Conservation (phyloP, 202 grass and related monocot genomes). For the Setaria italica region DNA sequence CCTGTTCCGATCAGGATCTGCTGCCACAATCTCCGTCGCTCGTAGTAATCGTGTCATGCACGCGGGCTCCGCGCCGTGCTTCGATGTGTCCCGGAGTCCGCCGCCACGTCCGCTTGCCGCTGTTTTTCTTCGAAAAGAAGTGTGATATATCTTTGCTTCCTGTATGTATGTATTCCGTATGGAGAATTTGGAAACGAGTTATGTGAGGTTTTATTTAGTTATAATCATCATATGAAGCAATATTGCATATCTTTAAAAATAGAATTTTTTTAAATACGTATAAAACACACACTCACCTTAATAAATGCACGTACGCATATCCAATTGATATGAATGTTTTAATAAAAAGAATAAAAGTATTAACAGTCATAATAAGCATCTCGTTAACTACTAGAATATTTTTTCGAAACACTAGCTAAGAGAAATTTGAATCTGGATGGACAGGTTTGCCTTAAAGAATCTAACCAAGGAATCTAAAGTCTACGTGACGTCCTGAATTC, state of each 20-base stretch:
- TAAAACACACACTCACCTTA: too few species aligned
- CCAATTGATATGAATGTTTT: too few species aligned
- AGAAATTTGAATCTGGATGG: too few species aligned
- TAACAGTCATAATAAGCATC: too few species aligned
- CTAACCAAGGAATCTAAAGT: too few species aligned
- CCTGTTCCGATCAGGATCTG: not conserved
- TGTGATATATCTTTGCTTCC: slow-evolving; percentile 20
- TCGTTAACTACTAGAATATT: too few species aligned
- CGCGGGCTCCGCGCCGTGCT: slow-evolving; percentile 1
- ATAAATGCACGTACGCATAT: too few species aligned
- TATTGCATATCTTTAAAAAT: not conserved
- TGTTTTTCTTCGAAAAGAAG: slow-evolving; percentile 5
- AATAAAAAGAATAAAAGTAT: too few species aligned
- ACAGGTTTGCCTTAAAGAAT: too few species aligned
- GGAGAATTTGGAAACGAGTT: slow-evolving; percentile 23
- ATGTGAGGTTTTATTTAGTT: slow-evolving; percentile 1
- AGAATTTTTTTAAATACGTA: not conserved
- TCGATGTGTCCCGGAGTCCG: slow-evolving; percentile 24
- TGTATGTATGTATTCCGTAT: slow-evolving; percentile 42
- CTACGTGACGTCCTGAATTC: too few species aligned
- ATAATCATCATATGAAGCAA: not conserved
- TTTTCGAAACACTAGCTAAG: too few species aligned
- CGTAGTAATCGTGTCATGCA: not conserved
- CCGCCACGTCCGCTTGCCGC: slow-evolving; percentile 21
- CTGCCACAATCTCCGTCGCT: not conserved